phyloP scores from a whole-genome alignment of 1,284 basidiomycete species.

The Rhodofomes roseus region DNA sequence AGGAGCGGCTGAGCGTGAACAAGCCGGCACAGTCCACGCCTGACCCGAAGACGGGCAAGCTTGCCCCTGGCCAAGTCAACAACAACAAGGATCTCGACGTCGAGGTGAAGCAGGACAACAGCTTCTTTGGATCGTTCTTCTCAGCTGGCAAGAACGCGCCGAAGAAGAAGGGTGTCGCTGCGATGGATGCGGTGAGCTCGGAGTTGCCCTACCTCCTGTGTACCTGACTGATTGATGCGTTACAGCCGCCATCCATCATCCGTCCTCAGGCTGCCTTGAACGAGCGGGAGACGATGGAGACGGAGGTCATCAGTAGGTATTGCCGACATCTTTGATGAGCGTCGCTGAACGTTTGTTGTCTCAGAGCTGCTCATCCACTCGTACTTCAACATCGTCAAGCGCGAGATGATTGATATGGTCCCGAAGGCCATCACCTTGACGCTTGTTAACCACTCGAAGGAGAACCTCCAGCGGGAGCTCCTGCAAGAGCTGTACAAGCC shows the following conservation, averaged over 20 bases:
- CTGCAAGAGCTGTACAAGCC: slow-evolving; percentile 89
- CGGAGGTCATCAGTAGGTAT: slow-evolving; percentile 95
- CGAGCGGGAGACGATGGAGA: slow-evolving; percentile 97
- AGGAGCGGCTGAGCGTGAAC: slow-evolving; percentile 77
- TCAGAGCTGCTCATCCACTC: slow-evolving; percentile 87
- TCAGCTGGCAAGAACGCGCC: slow-evolving; percentile 44
- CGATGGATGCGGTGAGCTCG: slow-evolving; percentile 74
- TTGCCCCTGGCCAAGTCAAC: slow-evolving; percentile 67
- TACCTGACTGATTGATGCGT: neutral
- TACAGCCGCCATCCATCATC: slow-evolving; percentile 81
- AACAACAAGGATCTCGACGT: slow-evolving; percentile 94
- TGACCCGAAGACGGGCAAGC: slow-evolving; percentile 69
- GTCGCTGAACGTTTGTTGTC: neutral
- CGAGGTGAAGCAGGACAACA: slow-evolving; percentile 81
- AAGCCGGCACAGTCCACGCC: slow-evolving; percentile 59
- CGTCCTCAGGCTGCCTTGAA: slow-evolving; percentile 91
- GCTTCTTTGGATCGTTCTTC: slow-evolving; percentile 98
- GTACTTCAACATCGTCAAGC: slow-evolving; percentile 97
- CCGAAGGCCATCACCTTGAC: slow-evolving; percentile 96
- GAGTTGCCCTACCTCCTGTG: neutral
- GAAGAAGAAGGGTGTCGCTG: slow-evolving; percentile 76
- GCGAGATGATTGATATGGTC: slow-evolving; percentile 99
- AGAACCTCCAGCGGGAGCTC: slow-evolving; percentile 87
- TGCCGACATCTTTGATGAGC: neutral
- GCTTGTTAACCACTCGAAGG: slow-evolving; percentile 90